Evolutionary conservation across 345 rosid genomes (phyloP), one percentile per base, ranked within the genome.

Genomic region (Lumnitzera racemosa): DNA sequence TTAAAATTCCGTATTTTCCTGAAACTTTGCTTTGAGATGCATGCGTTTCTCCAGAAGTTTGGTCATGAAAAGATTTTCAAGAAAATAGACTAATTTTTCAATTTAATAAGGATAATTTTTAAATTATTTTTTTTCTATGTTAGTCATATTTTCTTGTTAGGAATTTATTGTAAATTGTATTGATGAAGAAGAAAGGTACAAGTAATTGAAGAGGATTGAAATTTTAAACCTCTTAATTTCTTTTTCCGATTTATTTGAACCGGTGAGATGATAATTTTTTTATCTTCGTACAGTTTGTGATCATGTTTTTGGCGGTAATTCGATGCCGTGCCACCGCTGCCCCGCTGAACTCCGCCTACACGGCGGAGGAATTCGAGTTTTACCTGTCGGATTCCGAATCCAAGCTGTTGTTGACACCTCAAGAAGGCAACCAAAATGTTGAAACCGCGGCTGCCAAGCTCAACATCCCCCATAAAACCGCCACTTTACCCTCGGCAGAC

Each of bases 331-430:
- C 85, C 56, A 83, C 82, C 0, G 88, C 82, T 1, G 89, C 78
- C 49, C 91, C 91, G 47, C 72, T 86, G 24, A 86, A 86, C 72
- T 1, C 73, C 0, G 83, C 88, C 7, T 86, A 86, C 76, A 86
- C 88, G 1, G 74, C 74, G 5, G 91, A 86, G 72, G 91, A 86
- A 60, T 83, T 83, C 72, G 91, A 81, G 79, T 86, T 86, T 62
- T 86, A 81, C 73, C 81, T 86, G 25, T 63, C 89, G 2, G 91
- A 86, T 56, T 86, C 91, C 3, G 86, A 83, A 41, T 83, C 91
- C 7, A 86, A 83, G 76, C 63, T 86, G 12, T 73, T 86, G 4
- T 8, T 86, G 47, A 63, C 72, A 23, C 57, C 78, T 0, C 60
- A 23, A 14, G 83, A 75, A 46, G 83, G 86, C 48, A 62, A 58